A percentile compares a stretch with the other conserved stretches of the same genome.
These are phyloP conservation scores for Rhododendron vialii DNA, from an alignment of 148 eudicot genomes.

Conservation along the genomic window DNA sequence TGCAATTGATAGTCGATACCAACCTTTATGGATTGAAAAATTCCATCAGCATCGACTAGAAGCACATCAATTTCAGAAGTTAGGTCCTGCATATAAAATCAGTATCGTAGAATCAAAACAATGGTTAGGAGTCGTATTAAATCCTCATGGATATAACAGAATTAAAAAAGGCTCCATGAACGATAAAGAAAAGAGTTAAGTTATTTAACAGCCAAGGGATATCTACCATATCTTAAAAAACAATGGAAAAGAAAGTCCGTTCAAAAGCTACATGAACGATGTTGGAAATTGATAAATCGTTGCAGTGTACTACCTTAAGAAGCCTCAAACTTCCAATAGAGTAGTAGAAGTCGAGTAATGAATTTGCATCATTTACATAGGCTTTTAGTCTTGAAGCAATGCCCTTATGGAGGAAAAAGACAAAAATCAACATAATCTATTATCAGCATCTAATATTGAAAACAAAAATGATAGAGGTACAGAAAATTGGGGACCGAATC, in stretches of 20 bases:
- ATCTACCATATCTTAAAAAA: background rate
- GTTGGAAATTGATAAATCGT: background rate
- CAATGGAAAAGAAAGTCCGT: background rate
- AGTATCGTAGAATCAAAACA: background rate
- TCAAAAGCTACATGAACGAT: background rate
- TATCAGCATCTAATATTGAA: background rate
- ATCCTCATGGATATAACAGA: no score
- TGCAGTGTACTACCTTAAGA: slow-evolving; percentile 52
- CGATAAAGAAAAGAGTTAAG: background rate
- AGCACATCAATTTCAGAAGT: slow-evolving; percentile 52
- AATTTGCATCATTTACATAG: slow-evolving; percentile 41
- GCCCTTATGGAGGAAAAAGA: slow-evolving; percentile 30
- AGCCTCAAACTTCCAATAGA: slow-evolving; percentile 62
- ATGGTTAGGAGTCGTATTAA: background rate
- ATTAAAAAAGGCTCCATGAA: no score
- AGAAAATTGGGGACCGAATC: no score
- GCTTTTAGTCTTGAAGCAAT: slow-evolving; percentile 58
- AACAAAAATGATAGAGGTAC: no score
- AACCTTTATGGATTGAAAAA: slow-evolving; percentile 83
- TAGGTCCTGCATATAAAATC: slow-evolving; percentile 42
- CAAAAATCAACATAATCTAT: background rate
- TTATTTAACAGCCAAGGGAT: background rate
- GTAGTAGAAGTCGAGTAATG: slow-evolving; percentile 69
- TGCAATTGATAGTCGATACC: background rate
- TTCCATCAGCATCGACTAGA: slow-evolving; percentile 55